Evolutionary conservation across 108 stramenopile species (phyloP).

Genomic region (Cyclostephanos tholiformis): DNA sequence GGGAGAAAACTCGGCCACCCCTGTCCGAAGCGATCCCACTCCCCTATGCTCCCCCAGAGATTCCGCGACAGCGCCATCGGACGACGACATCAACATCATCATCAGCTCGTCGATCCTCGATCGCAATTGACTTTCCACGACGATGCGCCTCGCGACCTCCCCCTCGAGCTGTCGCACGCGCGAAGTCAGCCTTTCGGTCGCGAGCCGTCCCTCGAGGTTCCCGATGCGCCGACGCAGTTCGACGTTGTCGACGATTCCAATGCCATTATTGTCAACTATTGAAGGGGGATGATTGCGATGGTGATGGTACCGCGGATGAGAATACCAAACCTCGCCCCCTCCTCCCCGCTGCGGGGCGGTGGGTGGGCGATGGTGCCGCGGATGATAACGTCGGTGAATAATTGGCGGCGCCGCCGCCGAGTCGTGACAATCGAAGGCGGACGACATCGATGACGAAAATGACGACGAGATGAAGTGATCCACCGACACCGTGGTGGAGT

Average conservation of each 20-base stretch:
- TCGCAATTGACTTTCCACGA: neutral
- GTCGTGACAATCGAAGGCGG: neutral
- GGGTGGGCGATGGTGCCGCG: neutral
- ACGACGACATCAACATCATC: neutral
- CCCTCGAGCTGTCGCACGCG: slow-evolving; percentile 4
- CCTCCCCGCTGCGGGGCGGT: neutral
- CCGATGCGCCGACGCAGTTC: neutral
- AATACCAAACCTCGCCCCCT: neutral
- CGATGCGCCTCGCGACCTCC: neutral
- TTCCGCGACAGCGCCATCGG: neutral
- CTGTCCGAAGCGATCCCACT: too few species aligned
- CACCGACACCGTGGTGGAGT: slow-evolving; percentile 6
- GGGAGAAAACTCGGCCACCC: too few species aligned
- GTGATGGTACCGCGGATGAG: neutral
- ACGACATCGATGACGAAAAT: too few species aligned
- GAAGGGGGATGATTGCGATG: neutral
- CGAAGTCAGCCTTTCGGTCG: neutral
- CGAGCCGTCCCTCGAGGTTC: slow-evolving; percentile 9
- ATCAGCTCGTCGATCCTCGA: neutral
- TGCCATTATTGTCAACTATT: too few species aligned
- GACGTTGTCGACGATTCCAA: neutral
- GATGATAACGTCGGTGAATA: neutral
- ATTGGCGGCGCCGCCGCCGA: neutral
- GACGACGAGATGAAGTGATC: neutral
- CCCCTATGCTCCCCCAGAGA: neutral